Evolutionary conservation across 495 filamentous ascomycete genomes (phyloP).

Genomic region (Aspergillus funiculosus): DNA sequence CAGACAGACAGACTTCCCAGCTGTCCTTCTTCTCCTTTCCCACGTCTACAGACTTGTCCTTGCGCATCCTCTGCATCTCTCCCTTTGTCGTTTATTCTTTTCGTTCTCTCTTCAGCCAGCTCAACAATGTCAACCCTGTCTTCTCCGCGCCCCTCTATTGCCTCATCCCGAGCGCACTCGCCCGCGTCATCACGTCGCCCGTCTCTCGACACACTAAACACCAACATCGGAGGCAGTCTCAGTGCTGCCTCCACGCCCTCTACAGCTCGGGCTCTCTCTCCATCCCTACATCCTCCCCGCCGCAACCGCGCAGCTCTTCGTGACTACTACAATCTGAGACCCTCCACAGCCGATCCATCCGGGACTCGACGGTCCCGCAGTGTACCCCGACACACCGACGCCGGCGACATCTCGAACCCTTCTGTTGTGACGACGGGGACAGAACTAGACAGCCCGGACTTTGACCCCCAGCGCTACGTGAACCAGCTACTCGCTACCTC

Average conservation of each 20-base stretch:
- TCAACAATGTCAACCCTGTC: constrained; percentile 69
- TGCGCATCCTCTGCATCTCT: constrained; percentile 9
- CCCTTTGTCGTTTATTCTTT: not conserved
- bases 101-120: constrained; percentile 8
- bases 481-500: constrained; percentile 42
- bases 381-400: constrained; percentile 38
- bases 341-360: constrained; percentile 33
- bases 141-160: constrained; percentile 63
- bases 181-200: constrained; percentile 69
- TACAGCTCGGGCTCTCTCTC: constrained; percentile 43
- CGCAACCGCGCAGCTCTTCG: constrained; percentile 78
- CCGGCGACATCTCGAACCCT: constrained; percentile 30
- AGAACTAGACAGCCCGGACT: constrained; percentile 45
- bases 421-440: constrained; percentile 32
- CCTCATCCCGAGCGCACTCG: constrained; percentile 56
- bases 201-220: constrained; percentile 58
- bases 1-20: not conserved
- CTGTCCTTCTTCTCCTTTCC: constrained; percentile 5
- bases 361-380: constrained; percentile 31
- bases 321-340: constrained; percentile 87
- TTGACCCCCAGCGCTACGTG: constrained; percentile 42
- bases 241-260: constrained; percentile 47
- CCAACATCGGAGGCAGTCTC: constrained; percentile 40
- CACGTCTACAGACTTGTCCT: constrained; percentile 16
- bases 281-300: constrained; percentile 45